A percentile compares a stretch with the other conserved stretches of the same genome.
phyloP scores from a whole-genome alignment of 116 monocot genomes.

The Papilionanthe hybrid region DNA sequence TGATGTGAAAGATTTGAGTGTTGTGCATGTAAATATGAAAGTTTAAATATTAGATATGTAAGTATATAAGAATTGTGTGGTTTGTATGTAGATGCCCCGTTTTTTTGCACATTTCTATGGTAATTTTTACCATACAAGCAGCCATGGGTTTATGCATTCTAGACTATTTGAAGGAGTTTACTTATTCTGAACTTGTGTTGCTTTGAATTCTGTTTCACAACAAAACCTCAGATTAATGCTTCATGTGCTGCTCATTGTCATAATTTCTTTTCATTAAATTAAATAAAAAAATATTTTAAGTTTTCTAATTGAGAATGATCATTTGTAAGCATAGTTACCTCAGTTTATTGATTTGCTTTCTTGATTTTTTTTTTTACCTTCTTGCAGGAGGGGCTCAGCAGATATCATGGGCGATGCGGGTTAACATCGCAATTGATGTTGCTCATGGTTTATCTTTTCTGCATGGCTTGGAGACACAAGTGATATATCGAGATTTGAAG shows the following conservation, averaged over 20 bases:
- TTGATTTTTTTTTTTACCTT: neutral
- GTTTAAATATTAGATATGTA: too few species aligned
- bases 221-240: neutral
- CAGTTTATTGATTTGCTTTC: neutral
- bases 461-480: conserved; percentile 56
- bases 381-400: conserved; percentile 48
- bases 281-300: neutral
- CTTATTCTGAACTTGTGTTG: too few species aligned
- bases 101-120: neutral
- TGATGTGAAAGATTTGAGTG: too few species aligned
- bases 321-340: neutral
- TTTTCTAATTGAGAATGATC: neutral
- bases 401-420: conserved; percentile 55
- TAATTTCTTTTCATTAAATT: neutral
- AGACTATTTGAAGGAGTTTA: too few species aligned
- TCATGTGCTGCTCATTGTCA: neutral
- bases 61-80: too few species aligned
- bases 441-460: conserved; percentile 68
- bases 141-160: too few species aligned
- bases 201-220: neutral
- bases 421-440: conserved; percentile 69
- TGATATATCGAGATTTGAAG: conserved; percentile 78
- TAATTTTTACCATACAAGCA: too few species aligned
- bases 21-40: too few species aligned
- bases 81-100: too few species aligned